These are phyloP conservation scores for Porphyra umbilicalis DNA, from an alignment of 31 red algal species.

Conservation along the genomic window DNA sequence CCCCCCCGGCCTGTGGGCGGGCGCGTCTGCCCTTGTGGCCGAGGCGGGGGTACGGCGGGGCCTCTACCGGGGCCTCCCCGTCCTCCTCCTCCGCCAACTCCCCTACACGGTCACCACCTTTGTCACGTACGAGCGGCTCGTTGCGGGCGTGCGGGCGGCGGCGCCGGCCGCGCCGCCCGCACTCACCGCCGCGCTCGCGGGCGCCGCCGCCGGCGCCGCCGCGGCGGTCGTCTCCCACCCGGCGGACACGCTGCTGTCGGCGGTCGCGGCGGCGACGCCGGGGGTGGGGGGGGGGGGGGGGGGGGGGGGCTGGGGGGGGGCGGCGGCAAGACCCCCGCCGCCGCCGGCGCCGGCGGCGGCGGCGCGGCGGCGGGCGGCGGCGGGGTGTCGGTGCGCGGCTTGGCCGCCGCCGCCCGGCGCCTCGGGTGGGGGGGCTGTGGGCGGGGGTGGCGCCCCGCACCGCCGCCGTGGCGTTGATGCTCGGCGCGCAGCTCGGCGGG, in stretches of 20 bases:
- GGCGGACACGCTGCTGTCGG: not conserved
- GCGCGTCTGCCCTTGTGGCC: not conserved
- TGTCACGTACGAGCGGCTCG: conserved; percentile 3
- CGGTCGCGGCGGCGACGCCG: not conserved
- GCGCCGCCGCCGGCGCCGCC: not conserved
- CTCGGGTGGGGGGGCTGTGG: not conserved
- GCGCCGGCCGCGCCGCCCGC: not conserved
- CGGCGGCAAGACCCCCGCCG: not conserved
- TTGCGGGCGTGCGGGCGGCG: not conserved
- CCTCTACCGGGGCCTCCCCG: conserved; percentile 2
- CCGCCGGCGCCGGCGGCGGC: no score
- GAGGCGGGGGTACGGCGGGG: not conserved
- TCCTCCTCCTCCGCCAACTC: conserved; percentile 9
- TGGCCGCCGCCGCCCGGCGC: not conserved
- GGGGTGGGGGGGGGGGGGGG: not conserved
- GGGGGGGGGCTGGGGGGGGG: not conserved
- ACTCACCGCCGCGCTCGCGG: not conserved
- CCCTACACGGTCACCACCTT: conserved; percentile 13
- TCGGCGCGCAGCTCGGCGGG: not conserved
- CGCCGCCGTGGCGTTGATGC: not conserved
- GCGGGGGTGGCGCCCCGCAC: not conserved
- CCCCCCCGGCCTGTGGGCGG: not conserved
- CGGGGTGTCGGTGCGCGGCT: not conserved
- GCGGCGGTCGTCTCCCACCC: not conserved
- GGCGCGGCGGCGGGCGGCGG: not conserved